Base-by-base conservation (phyloP, 441 rosid genomes). In the Aquilaria agallochum region DNA sequence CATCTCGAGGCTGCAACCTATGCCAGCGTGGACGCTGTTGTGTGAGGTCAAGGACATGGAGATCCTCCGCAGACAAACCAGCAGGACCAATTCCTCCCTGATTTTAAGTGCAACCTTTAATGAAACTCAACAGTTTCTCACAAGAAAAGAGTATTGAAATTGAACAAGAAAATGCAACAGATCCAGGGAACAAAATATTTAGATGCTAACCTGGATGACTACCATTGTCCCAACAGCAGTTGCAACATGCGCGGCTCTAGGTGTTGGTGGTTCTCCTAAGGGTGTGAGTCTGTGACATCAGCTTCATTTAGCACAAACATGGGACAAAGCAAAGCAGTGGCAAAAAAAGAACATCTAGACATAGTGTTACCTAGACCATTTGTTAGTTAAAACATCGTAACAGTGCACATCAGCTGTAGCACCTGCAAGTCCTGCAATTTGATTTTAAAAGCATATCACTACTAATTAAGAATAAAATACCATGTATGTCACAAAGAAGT, bases 1-100 rank as follows among this genome's bases (percentile, higher is more conserved):
- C 42, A 36, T 61, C 44, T 58, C 46, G 9, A 31, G 52, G 31
- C 14, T 51, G 69, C 52, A 69, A 92, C 97, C 94, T 82, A 65
- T 92, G 97, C 97, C 97, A 92, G 58, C 95, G 73, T 9, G 97
- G 96, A 30, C 96, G 82, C 70, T 80, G 97, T 56, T 89, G 95
- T 65, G 96, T 89, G 56, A 92, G 96, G 63, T 92, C 96, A 72
- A 92, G 90, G 67, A 92, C 97, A 55, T 92, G 97, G 70, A 92
- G 97, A 78, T 92, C 97, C 83, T 92, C 97, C 3, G 97, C 92
- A 53, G 96, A 89, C 72, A 92, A 80, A 71, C 97, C 97, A 72
- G 92, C 96, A 34, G 96, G 97, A 69, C 97, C 96, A 67, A 92
- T 92, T 68, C 97, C 97, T 67, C 97, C 97, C 97, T 92, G 60